These are phyloP conservation scores for Claviceps maximensis DNA, from an alignment of 2,329 filamentous ascomycete genomes.

Conservation along the genomic window DNA sequence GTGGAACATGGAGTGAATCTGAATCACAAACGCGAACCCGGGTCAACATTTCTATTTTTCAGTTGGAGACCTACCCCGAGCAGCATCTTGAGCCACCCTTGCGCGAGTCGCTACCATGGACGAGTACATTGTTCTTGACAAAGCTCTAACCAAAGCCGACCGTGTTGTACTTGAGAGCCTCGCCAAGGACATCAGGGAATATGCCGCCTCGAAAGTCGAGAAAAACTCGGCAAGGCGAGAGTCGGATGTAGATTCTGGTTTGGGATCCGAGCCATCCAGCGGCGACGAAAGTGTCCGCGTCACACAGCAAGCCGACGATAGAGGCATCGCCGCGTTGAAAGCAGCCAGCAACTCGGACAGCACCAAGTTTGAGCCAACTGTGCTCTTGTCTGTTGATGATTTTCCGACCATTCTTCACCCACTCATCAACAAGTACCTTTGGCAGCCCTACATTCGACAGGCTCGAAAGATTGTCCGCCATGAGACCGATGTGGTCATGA, in stretches of 20 bases:
- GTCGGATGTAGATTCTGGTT: conserved; percentile 6
- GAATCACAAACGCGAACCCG: no score
- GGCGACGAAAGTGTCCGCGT: conserved; percentile 1
- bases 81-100: background rate
- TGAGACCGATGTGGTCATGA: conserved; percentile 62
- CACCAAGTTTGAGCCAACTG: conserved; percentile 30
- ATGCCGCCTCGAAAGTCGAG: background rate
- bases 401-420: conserved; percentile 21
- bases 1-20: background rate
- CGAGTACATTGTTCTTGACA: conserved; percentile 21
- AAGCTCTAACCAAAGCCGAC: conserved; percentile 28
- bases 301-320: background rate
- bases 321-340: conserved; percentile 21
- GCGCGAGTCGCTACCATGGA: conserved; percentile 11
- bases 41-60: background rate
- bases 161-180: conserved; percentile 26
- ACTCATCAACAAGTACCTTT: conserved; percentile 32
- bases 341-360: conserved; percentile 28
- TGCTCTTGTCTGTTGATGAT: conserved; percentile 30
- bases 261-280: conserved; percentile 5
- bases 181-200: conserved; percentile 21
- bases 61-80: background rate
- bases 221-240: background rate
- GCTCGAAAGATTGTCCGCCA: conserved; percentile 46
- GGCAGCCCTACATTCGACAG: conserved; percentile 46